Evolutionary conservation across 306 rosid genomes (phyloP).

Genomic region (Mimosa pudica): DNA sequence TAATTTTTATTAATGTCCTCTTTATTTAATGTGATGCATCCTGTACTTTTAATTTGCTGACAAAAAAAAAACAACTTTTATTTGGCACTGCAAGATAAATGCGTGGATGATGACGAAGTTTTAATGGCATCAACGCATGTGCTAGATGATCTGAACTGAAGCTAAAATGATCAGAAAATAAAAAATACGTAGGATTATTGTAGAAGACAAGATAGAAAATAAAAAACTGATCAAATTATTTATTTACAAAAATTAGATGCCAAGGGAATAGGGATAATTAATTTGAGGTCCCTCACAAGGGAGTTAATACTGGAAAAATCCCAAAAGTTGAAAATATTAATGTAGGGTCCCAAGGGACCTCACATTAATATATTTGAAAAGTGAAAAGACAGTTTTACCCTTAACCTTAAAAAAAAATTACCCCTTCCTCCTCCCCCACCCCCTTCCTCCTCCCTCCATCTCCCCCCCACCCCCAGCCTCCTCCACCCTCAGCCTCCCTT

Average conservation of each 20-base stretch:
- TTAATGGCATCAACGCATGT: constrained; percentile 3
- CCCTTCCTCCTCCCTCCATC: too few species aligned
- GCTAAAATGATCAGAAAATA: neutral
- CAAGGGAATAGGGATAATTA: too few species aligned
- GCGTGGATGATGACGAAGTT: constrained; percentile 1
- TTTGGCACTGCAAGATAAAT: neutral
- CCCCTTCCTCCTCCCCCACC: too few species aligned
- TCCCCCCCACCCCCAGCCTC: too few species aligned
- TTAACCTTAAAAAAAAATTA: too few species aligned
- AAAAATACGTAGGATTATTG: neutral
- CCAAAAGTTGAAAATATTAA: too few species aligned
- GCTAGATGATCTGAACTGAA: neutral
- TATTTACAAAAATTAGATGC: neutral
- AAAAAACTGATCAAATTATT: constrained; percentile 1
- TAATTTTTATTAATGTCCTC: neutral
- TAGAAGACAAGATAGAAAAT: neutral
- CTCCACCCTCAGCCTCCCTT: too few species aligned
- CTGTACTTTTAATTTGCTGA: neutral
- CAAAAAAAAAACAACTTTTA: neutral
- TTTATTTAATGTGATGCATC: neutral
- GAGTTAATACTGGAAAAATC: too few species aligned
- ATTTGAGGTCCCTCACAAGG: too few species aligned
- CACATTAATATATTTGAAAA: too few species aligned
- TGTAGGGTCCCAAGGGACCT: too few species aligned
- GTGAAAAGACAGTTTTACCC: too few species aligned